phyloP scores from a whole-genome alignment of 306 rosid genomes.

The Cucurbita ficifolia region DNA sequence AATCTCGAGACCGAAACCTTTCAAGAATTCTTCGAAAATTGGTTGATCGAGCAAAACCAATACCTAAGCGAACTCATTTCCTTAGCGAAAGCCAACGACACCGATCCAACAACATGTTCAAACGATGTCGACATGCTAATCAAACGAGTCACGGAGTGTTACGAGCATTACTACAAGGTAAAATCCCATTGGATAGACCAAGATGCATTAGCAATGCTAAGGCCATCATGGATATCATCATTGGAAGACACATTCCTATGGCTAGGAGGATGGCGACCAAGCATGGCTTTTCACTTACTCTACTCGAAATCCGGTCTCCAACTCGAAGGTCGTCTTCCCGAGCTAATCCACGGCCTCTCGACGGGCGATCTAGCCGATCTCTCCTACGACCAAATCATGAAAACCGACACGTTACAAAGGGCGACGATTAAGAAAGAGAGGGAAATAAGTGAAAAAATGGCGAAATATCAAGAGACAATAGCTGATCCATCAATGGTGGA shows the following conservation, averaged over 20 bases:
- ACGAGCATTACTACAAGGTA: constrained; percentile 28
- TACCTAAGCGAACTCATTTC: constrained; percentile 23
- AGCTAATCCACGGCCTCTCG: constrained; percentile 15
- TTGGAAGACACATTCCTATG: constrained; percentile 52
- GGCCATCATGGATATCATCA: constrained; percentile 37
- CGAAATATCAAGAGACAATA: constrained; percentile 33
- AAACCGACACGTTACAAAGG: constrained; percentile 30
- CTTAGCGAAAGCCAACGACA: not conserved
- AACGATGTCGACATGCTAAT: constrained; percentile 7
- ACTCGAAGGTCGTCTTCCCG: constrained; percentile 17
- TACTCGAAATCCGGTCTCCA: constrained; percentile 48
- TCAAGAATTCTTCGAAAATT: constrained; percentile 24
- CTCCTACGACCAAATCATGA: constrained; percentile 20
- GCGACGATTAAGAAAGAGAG: constrained; percentile 34
- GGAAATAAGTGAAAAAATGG: constrained; percentile 33
- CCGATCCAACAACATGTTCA: not conserved
- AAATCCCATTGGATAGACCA: constrained; percentile 22
- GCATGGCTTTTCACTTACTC: constrained; percentile 43
- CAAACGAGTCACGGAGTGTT: constrained; percentile 21
- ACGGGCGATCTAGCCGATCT: constrained; percentile 33
- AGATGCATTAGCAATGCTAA: constrained; percentile 24
- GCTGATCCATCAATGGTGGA: constrained; percentile 38
- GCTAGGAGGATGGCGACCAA: constrained; percentile 74
- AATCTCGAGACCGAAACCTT: constrained; percentile 17
- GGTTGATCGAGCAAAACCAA: constrained; percentile 31